A percentile compares a stretch with the other conserved stretches of the same genome.
phyloP scores from a whole-genome alignment of 345 rosid species.

The Gossypium herbaceum region DNA sequence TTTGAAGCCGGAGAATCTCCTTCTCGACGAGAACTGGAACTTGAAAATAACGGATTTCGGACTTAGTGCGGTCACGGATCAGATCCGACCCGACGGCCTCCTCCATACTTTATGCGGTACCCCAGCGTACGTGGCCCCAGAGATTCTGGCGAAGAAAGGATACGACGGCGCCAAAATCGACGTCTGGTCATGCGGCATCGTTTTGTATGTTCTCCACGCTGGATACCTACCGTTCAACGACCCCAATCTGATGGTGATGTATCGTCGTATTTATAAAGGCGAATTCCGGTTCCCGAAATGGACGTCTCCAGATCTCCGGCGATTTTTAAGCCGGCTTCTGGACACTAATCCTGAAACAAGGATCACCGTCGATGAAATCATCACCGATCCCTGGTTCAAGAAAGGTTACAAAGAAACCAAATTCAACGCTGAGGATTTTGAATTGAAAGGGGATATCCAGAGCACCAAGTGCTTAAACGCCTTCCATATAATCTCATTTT shows the following conservation, averaged over 20 bases:
- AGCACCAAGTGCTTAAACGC: constrained; percentile 45
- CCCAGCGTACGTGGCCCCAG: constrained; percentile 96
- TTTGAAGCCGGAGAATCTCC: constrained; percentile 81
- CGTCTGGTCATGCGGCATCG: constrained; percentile 84
- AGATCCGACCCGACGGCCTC: constrained; percentile 70
- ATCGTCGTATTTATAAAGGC: constrained; percentile 79
- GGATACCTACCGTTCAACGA: constrained; percentile 90
- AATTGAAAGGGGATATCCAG: constrained; percentile 28
- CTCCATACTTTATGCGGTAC: constrained; percentile 91
- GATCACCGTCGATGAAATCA: constrained; percentile 73
- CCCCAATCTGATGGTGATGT: constrained; percentile 79
- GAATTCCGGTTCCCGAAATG: constrained; percentile 80
- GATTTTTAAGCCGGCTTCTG: constrained; percentile 54
- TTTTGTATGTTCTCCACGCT: constrained; percentile 73
- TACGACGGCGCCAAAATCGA: constrained; percentile 87
- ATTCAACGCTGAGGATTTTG: constrained; percentile 44
- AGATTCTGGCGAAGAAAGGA: constrained; percentile 79
- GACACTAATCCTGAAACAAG: constrained; percentile 65
- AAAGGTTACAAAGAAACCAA: constrained; percentile 40
- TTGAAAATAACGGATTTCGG: constrained; percentile 85
- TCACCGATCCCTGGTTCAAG: constrained; percentile 68
- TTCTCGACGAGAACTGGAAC: constrained; percentile 78
- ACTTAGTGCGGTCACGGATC: constrained; percentile 64
- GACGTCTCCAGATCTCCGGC: constrained; percentile 80
- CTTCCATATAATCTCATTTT: constrained; percentile 56